These are phyloP conservation scores for Tylopilus sp. DNA, from an alignment of 768 basidiomycete genomes.

Conservation along the genomic window DNA sequence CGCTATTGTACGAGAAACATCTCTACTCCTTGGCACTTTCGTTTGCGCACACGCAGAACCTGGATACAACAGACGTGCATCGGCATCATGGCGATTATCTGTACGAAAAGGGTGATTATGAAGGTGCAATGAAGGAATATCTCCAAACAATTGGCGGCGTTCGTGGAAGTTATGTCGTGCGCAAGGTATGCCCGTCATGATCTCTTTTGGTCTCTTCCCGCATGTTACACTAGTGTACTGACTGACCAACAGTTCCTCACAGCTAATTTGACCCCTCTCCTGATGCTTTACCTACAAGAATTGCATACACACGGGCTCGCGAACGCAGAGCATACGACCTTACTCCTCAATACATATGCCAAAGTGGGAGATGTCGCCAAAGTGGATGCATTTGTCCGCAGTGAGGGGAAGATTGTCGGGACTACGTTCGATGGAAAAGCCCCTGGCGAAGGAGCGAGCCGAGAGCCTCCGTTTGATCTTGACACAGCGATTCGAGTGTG, in stretches of 20 bases:
- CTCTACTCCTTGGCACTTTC: conserved; percentile 78
- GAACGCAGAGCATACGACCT: conserved; percentile 94
- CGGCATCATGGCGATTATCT: conserved; percentile 88
- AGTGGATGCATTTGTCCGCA: conserved; percentile 89
- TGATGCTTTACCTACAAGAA: conserved; percentile 95
- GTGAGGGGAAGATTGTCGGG: conserved; percentile 57
- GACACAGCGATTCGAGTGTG: conserved; percentile 97
- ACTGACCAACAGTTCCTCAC: conserved; percentile 73
- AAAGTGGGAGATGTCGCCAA: conserved; percentile 90
- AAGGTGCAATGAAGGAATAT: conserved; percentile 91
- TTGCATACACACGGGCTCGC: conserved; percentile 86
- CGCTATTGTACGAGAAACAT: conserved; percentile 77
- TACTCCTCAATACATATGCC: conserved; percentile 95
- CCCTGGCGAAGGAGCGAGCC: conserved; percentile 40
- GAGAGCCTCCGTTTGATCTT: conserved; percentile 91
- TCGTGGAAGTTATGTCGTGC: conserved; percentile 93
- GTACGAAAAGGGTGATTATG: conserved; percentile 88
- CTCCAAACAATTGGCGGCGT: conserved; percentile 85
- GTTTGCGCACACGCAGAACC: conserved; percentile 74
- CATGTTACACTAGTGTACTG: not conserved
- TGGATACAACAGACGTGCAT: conserved; percentile 89
- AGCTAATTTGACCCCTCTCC: conserved; percentile 91
- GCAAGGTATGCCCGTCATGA: conserved; percentile 60
- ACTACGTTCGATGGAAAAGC: conserved; percentile 16
- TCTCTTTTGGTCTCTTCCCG: not conserved